A percentile compares a stretch with the other conserved stretches of the same genome.
Evolutionary conservation across 495 filamentous ascomycete species (phyloP).

Genomic region (Aspergillus diversus): DNA sequence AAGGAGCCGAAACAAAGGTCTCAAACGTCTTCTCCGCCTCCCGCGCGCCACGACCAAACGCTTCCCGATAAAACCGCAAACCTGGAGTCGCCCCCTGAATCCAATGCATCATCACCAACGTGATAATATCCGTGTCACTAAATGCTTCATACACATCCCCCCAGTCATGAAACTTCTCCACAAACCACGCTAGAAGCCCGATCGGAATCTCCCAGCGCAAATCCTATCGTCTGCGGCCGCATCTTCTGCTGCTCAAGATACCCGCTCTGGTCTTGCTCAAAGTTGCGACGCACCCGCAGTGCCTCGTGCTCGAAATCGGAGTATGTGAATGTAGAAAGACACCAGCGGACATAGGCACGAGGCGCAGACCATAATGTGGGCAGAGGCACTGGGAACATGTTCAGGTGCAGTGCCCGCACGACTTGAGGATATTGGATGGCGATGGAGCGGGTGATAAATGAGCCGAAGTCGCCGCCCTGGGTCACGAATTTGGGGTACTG

Average conservation of each 20-base stretch:
- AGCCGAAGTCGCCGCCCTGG: conserved; percentile 39
- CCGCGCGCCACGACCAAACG: conserved; percentile 19
- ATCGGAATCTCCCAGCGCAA: conserved; percentile 31
- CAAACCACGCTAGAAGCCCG: conserved; percentile 34
- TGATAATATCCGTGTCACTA: conserved; percentile 30
- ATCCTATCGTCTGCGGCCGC: conserved; percentile 29
- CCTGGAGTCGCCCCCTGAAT: conserved; percentile 32
- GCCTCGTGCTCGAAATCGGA: neutral
- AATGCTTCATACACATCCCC: conserved; percentile 29
- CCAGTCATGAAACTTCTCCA: conserved; percentile 31
- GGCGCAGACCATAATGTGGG: neutral
- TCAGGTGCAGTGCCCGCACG: conserved; percentile 19
- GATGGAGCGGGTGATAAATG: conserved; percentile 30
- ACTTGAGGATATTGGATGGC: conserved; percentile 29
- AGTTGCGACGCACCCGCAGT: neutral
- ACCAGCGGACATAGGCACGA: neutral
- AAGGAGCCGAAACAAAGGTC: conserved; percentile 9
- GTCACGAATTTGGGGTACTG: conserved; percentile 34
- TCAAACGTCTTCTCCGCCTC: neutral
- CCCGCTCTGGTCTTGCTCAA: neutral
- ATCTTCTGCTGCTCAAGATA: conserved; percentile 19
- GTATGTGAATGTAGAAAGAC: neutral
- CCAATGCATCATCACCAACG: conserved; percentile 35
- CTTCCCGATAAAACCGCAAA: conserved; percentile 33
- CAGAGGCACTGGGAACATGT: neutral